Percentiles rank a stretch among this genome's conserved stretches.
These are phyloP conservation scores for Candolleomyces aberdarensis DNA, from an alignment of 768 basidiomycete genomes.

Conservation along the genomic window DNA sequence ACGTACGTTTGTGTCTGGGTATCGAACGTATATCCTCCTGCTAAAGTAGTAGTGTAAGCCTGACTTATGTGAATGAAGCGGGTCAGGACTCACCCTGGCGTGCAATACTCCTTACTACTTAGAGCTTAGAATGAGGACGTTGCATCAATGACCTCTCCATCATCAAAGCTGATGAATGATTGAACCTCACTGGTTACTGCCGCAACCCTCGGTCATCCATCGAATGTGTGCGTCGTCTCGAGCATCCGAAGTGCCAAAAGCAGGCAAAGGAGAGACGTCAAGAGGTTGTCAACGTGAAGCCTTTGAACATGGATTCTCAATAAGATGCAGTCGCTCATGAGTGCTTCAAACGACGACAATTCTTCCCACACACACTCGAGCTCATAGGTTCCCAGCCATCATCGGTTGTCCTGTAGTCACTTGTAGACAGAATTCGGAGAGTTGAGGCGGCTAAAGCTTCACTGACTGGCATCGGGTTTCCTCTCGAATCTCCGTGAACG, in stretches of 20 bases:
- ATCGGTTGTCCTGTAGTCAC: slow-evolving; percentile 11
- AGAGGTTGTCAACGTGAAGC: slow-evolving; percentile 42
- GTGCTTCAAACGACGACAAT: slow-evolving; percentile 21
- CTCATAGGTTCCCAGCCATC: no score
- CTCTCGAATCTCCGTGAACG: slow-evolving; percentile 19
- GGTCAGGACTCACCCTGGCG: neutral
- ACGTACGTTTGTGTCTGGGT: no score
- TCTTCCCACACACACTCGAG: no score
- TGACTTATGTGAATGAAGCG: no score
- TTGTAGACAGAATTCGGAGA: slow-evolving; percentile 27
- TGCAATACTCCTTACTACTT: slow-evolving; percentile 25
- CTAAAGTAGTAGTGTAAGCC: no score
- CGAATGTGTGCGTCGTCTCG: slow-evolving; percentile 25
- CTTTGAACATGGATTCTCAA: slow-evolving; percentile 18
- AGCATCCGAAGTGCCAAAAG: slow-evolving; percentile 38
- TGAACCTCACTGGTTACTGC: slow-evolving; percentile 40
- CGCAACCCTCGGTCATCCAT: slow-evolving; percentile 30
- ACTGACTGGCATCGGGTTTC: slow-evolving; percentile 31
- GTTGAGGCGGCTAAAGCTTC: slow-evolving; percentile 39
- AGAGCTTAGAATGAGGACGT: slow-evolving; percentile 25
- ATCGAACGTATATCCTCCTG: no score
- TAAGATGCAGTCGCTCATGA: neutral
- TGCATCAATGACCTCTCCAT: slow-evolving; percentile 19
- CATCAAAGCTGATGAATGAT: slow-evolving; percentile 20
- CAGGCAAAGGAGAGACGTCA: slow-evolving; percentile 33